Percentiles rank a stretch among this genome's conserved stretches.
Evolutionary conservation across 805 yeast species (phyloP).

Genomic region (Candida verbasci): DNA sequence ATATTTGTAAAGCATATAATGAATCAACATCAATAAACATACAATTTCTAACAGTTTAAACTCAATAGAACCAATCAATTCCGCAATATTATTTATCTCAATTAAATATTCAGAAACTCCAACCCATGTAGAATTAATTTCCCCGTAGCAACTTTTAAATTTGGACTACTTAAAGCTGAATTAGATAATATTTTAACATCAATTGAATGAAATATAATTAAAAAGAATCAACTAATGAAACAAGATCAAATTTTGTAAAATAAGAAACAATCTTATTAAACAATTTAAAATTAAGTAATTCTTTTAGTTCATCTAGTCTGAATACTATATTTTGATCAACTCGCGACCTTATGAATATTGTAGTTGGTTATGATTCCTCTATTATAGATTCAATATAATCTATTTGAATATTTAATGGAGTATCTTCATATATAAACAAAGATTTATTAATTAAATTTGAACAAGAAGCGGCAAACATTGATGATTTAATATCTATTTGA

Average conservation of each 20-base stretch:
- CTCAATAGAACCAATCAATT: neutral
- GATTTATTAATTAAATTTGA: neutral
- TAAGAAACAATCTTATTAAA: conserved; percentile 5
- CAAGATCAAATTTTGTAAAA: conserved; percentile 3
- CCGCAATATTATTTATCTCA: neutral
- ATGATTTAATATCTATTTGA: conserved; percentile 3
- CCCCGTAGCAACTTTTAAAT: conserved; percentile 4
- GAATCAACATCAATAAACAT: conserved; percentile 10
- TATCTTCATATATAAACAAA: conserved; percentile 7
- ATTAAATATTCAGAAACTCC: conserved; percentile 1
- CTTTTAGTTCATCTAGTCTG: conserved; percentile 4
- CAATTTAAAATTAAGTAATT: neutral
- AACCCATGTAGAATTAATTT: conserved; percentile 2
- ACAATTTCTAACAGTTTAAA: conserved; percentile 2
- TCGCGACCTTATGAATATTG: conserved; percentile 6
- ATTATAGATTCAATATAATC: conserved; percentile 6
- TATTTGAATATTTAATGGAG: conserved; percentile 2
- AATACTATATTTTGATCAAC: conserved; percentile 2
- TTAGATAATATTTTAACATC: neutral
- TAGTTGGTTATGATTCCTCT: conserved; percentile 5
- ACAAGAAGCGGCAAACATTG: conserved; percentile 5
- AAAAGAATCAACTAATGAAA: neutral
- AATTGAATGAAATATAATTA: neutral
- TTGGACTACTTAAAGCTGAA: conserved; percentile 1
- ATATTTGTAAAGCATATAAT: conserved; percentile 7